Evolutionary conservation across 2,329 filamentous ascomycete species (phyloP), one percentile per base, ranked within the genome.

Genomic region (Ophiosphaerella narmari): DNA sequence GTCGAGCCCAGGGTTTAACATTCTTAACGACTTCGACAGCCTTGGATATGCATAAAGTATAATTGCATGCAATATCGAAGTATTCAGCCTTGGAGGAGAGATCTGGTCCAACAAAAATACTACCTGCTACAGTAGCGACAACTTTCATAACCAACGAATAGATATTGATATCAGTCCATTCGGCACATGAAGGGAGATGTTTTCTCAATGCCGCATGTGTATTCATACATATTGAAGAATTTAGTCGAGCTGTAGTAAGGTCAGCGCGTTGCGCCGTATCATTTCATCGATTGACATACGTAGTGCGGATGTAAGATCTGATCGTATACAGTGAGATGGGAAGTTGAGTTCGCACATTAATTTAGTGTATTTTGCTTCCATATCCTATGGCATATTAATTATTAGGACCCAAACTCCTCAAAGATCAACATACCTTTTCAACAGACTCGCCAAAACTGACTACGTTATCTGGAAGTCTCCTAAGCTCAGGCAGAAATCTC

Each of bases 71-170:
- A n/a, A 32, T 23, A 7, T 60, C 47, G 7, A 63, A 32, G 34
- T 50, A 63, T 2, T 49, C 40, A 29, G 48, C 43, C 18, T 52
- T 32, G n/a, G 39, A 48, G 38, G 54, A 56, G 35, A 52, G 29
- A 5, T 55, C 49, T 11, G 51, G 40, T 29, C 59, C 60, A 23
- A 62, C 43, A 34, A 34, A 34, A n/a, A 34, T 14, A 6, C 33
- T 43, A 31, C 50, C 56, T 13, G 60, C 51, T n/a, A 52, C 56
- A 31, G 48, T 52, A 33, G 59, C 57, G 7, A 62, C 47, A 34
- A 59, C 52, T 23, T 49, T 39, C 16, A 54, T 47, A 31, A 58
- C 14, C 14, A 24, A 44, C 5, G 29, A 24, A 50, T 55, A 47
- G 35, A 56, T 47, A 7, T 45, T 43, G 4, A 58, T 32, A 7